These are phyloP conservation scores for Penicillium crustosum DNA, from an alignment of 2,329 filamentous ascomycete genomes.

Conservation along the genomic window DNA sequence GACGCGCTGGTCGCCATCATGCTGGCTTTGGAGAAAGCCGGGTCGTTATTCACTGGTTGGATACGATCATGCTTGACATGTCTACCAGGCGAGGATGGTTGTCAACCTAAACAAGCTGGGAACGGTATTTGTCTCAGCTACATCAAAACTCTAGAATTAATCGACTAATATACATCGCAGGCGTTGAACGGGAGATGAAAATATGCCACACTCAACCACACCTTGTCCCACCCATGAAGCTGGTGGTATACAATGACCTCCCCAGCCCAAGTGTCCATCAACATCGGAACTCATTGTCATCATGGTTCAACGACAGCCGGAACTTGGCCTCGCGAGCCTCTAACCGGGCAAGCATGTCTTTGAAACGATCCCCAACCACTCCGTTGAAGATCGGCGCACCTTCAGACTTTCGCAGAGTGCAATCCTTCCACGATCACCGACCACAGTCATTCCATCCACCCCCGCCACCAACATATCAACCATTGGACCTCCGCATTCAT, in stretches of 20 bases:
- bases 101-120: conserved; percentile 17
- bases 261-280: conserved; percentile 35
- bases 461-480: conserved; percentile 34
- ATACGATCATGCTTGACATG: conserved; percentile 42
- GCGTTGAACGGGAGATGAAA: conserved; percentile 45
- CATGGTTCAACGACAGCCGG: conserved; percentile 42
- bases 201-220: conserved; percentile 49
- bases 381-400: conserved; percentile 45
- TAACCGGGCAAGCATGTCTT: conserved; percentile 43
- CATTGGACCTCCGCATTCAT: conserved; percentile 51
- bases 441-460: conserved; percentile 11
- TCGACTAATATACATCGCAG: conserved; percentile 30
- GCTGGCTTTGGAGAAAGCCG: conserved; percentile 40
- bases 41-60: conserved; percentile 42
- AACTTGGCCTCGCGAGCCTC: conserved; percentile 41
- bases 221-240: conserved; percentile 48
- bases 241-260: conserved; percentile 44
- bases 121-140: conserved; percentile 10
- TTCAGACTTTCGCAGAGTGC: conserved; percentile 43
- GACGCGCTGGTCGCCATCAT: conserved; percentile 39
- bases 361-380: conserved; percentile 35
- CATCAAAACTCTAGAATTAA: neutral
- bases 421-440: conserved; percentile 20
- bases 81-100: conserved; percentile 27
- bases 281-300: conserved; percentile 38